Conservation (phyloP, 225 moss, liverwort and hornwort genomes). For the Marchantia paleacea region DNA sequence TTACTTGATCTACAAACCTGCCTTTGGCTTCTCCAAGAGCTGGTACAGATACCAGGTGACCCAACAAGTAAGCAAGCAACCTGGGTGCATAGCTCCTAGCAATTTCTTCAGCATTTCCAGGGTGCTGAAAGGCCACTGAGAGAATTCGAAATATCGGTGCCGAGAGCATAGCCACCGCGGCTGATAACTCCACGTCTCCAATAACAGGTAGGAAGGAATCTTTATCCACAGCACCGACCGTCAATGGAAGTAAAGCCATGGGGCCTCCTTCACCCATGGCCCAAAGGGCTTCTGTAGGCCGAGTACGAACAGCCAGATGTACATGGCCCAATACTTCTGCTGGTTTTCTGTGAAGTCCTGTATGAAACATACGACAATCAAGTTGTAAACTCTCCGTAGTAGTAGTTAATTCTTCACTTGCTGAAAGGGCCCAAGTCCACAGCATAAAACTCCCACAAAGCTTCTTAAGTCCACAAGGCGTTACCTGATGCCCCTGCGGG, state of each 20-base stretch:
- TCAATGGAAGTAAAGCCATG: slow-evolving; percentile 80
- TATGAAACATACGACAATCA: background rate
- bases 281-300: slow-evolving; percentile 92
- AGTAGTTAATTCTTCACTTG: background rate
- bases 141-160: slow-evolving; percentile 90
- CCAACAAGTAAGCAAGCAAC: slow-evolving; percentile 78
- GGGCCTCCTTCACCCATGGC: slow-evolving; percentile 99
- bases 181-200: slow-evolving; percentile 65
- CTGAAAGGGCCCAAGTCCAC: background rate
- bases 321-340: slow-evolving; percentile 98
- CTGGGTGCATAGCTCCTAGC: slow-evolving; percentile 88
- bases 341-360: slow-evolving; percentile 93
- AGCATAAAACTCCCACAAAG: background rate
- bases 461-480: background rate
- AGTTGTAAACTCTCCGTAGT: background rate
- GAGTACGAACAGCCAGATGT: slow-evolving; percentile 81
- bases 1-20: slow-evolving; percentile 58
- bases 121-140: slow-evolving; percentile 78
- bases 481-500: slow-evolving; percentile 85
- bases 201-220: slow-evolving; percentile 72
- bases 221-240: slow-evolving; percentile 80
- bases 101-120: slow-evolving; percentile 96
- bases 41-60: slow-evolving; percentile 82
- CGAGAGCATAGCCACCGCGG: slow-evolving; percentile 75
- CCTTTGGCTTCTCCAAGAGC: slow-evolving; percentile 51